These are phyloP conservation scores for Cladobotryum mycophilum DNA, from an alignment of 2,329 filamentous ascomycete genomes.

Conservation along the genomic window DNA sequence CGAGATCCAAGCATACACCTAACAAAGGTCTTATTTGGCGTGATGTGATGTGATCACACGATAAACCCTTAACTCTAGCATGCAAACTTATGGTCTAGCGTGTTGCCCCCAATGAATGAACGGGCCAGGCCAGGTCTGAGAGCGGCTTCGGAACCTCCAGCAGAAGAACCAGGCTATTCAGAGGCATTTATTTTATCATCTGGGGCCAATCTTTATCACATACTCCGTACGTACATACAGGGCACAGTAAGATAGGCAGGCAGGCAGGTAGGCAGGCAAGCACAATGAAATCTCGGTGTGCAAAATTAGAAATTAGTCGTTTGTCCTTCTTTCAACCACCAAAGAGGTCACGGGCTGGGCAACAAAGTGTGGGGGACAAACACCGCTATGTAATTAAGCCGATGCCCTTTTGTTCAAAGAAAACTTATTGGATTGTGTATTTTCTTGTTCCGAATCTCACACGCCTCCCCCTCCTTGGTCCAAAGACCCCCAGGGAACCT, in stretches of 20 bases:
- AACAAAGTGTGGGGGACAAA: conserved; percentile 2
- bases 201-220: no score
- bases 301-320: neutral
- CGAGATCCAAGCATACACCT: neutral
- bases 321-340: neutral
- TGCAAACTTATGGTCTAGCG: conserved; percentile 5
- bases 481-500: neutral
- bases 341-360: conserved; percentile 9
- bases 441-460: no score
- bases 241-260: no score
- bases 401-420: conserved; percentile 2
- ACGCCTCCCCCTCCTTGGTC: neutral
- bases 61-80: neutral
- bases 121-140: neutral
- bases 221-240: no score
- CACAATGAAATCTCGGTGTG: neutral
- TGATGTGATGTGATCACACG: neutral
- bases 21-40: neutral
- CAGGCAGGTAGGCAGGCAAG: neutral
- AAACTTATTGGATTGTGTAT: neutral
- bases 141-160: neutral
- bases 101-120: conserved; percentile 6
- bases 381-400: conserved; percentile 11
- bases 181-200: no score
- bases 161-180: no score